Conservation (phyloP, 257 asterid species). For the Ligustrum vulgare region DNA sequence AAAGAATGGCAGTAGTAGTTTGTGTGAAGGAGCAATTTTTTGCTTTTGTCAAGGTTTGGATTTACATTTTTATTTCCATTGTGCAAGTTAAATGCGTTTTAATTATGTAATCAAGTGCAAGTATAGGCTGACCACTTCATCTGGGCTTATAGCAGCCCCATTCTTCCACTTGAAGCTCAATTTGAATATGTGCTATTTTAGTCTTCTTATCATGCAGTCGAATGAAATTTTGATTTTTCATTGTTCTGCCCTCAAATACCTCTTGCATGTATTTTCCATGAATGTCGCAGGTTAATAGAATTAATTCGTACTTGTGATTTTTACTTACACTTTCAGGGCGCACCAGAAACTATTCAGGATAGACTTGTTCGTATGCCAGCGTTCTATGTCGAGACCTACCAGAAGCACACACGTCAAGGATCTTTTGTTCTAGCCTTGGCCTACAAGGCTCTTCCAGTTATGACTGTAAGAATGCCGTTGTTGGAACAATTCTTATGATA, state of each 20-base stretch:
- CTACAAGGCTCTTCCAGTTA: slow-evolving; percentile 82
- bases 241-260: not conserved
- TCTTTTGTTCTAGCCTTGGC: slow-evolving; percentile 94
- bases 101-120: no score
- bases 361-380: slow-evolving; percentile 82
- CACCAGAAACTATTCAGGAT: slow-evolving; percentile 95
- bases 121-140: no score
- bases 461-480: slow-evolving; percentile 63
- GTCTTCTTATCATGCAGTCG: no score
- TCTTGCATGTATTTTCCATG: no score
- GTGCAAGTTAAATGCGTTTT: no score
- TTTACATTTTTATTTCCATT: not conserved
- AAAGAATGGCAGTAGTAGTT: slow-evolving; percentile 97
- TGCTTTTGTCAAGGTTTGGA: slow-evolving; percentile 80
- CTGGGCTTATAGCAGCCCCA: no score
- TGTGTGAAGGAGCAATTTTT: slow-evolving; percentile 84
- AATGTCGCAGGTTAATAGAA: no score
- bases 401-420: slow-evolving; percentile 92
- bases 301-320: no score
- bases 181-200: no score
- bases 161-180: no score
- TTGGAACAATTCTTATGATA: not conserved
- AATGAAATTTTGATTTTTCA: no score
- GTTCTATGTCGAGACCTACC: slow-evolving; percentile 68
- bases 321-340: slow-evolving; percentile 57